Percentiles rank a stretch among this genome's conserved stretches.
These are phyloP conservation scores for Tricholoma sp. DNA, from an alignment of 768 basidiomycete genomes.

Conservation along the genomic window DNA sequence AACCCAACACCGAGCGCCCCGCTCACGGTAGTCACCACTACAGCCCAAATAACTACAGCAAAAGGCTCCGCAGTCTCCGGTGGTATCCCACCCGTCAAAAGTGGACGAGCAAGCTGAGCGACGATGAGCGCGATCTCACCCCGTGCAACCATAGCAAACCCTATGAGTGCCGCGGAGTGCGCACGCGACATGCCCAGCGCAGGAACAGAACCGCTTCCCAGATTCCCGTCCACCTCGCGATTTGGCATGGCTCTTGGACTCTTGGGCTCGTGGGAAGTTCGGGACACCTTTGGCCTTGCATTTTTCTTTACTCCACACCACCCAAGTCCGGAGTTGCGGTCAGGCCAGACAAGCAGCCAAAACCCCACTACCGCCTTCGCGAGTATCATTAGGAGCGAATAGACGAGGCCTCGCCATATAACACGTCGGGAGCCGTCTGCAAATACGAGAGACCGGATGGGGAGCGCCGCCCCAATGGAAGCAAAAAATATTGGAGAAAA, in stretches of 20 bases:
- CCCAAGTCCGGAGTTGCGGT: conserved; percentile 2
- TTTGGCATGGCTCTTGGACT: not conserved
- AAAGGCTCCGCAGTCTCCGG: conserved; percentile 35
- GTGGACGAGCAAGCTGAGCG: conserved; percentile 37
- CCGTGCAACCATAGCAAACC: conserved; percentile 58
- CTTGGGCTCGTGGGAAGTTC: not conserved
- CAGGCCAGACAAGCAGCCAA: conserved; percentile 36
- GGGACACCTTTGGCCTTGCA: not conserved
- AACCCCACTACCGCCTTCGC: conserved; percentile 47
- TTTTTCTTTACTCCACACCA: conserved; percentile 10
- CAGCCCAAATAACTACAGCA: conserved; percentile 54
- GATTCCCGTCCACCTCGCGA: not conserved
- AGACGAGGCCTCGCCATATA: conserved; percentile 53
- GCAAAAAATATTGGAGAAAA: conserved; percentile 64
- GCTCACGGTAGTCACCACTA: conserved; percentile 46
- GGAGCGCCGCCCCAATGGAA: conserved; percentile 56
- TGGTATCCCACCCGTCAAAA: conserved; percentile 16
- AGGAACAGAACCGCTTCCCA: not conserved
- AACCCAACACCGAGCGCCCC: conserved; percentile 35
- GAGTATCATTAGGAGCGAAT: conserved; percentile 51
- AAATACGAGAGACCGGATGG: conserved; percentile 34
- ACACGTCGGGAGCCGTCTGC: conserved; percentile 33
- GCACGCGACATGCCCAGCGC: conserved; percentile 11
- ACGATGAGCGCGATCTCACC: conserved; percentile 68
- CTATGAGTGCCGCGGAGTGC: conserved; percentile 36